phyloP scores from a whole-genome alignment of 129 eudicot species.

The Flaveria brownii region DNA sequence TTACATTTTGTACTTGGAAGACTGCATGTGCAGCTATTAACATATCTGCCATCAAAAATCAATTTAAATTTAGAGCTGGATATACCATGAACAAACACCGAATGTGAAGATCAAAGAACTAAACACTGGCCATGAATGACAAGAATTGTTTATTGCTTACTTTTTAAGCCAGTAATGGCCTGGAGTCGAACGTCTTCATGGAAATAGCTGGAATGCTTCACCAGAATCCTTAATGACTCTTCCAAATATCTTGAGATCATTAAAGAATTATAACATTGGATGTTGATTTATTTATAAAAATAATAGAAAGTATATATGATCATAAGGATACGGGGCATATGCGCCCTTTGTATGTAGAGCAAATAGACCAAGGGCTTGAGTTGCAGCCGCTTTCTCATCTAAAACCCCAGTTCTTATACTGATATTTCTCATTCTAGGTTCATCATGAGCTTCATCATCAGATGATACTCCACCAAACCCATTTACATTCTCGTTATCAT shows the following conservation, averaged over 20 bases:
- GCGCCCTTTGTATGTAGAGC: slow-evolving; percentile 82
- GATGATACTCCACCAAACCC: slow-evolving; percentile 98
- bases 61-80: slow-evolving; percentile 19
- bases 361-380: slow-evolving; percentile 96
- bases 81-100: background rate
- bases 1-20: slow-evolving; percentile 73
- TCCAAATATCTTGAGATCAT: slow-evolving; percentile 75
- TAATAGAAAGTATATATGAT: slow-evolving; percentile 34
- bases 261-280: slow-evolving; percentile 45
- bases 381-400: slow-evolving; percentile 99
- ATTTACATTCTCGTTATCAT: slow-evolving; percentile 60
- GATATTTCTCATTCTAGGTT: slow-evolving; percentile 92
- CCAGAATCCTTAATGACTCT: slow-evolving; percentile 80
- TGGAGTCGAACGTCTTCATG: slow-evolving; percentile 99
- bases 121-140: background rate
- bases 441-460: slow-evolving; percentile 99
- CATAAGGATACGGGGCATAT: slow-evolving; percentile 92
- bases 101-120: background rate
- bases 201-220: slow-evolving; percentile 82
- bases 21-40: slow-evolving; percentile 74
- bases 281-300: background rate
- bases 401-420: slow-evolving; percentile 97
- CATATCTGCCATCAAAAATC: slow-evolving; percentile 65
- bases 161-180: slow-evolving; percentile 77
- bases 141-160: slow-evolving; percentile 49